Conservation (phyloP, 164 flowering plant species). For the Umbellularia californica region DNA sequence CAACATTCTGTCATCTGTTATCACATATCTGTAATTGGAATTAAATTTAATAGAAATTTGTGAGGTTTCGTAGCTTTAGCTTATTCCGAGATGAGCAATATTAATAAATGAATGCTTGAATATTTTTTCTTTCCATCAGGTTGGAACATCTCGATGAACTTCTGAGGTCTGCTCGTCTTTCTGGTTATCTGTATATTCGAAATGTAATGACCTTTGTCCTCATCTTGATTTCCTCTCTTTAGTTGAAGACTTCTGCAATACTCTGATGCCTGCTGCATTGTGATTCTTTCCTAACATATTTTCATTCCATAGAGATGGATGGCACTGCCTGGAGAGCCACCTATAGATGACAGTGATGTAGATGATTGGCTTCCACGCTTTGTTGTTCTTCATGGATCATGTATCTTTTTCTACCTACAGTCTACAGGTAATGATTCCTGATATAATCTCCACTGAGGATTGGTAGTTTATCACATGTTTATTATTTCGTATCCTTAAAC, state of each 20-base stretch:
- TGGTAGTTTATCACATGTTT: not conserved
- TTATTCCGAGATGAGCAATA: not conserved
- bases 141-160: constrained; percentile 85
- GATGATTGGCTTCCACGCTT: constrained; percentile 98
- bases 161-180: constrained; percentile 71
- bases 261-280: not conserved
- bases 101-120: not conserved
- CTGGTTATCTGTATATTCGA: constrained; percentile 79
- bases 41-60: not conserved
- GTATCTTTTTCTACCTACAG: constrained; percentile 66
- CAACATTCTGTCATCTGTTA: not conserved
- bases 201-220: constrained; percentile 40
- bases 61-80: not conserved
- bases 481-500: no score
- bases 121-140: constrained; percentile 33
- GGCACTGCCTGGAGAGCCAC: constrained; percentile 87
- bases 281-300: not conserved
- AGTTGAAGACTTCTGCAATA: not conserved
- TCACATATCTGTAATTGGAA: not conserved
- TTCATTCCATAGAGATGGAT: constrained; percentile 64
- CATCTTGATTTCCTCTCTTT: not conserved
- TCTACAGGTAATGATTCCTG: constrained; percentile 55
- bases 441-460: no score
- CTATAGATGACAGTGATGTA: constrained; percentile 83
- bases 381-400: constrained; percentile 81